Base-by-base conservation (phyloP, 108 stramenopile genomes). In the Bacterosira constricta region DNA sequence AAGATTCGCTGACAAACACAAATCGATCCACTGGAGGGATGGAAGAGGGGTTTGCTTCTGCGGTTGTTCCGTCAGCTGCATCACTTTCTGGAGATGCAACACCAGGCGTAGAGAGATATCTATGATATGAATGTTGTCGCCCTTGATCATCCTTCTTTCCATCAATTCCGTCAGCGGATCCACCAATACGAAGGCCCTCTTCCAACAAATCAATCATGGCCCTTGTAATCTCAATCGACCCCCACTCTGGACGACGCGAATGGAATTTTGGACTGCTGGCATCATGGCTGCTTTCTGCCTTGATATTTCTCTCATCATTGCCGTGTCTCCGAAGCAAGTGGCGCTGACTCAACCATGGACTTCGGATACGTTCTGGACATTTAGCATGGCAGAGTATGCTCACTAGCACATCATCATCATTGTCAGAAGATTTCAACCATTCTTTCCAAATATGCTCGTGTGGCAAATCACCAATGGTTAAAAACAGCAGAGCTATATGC, bases 201-300 rank as follows among this genome's bases (percentile, higher is more conserved):
- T 89, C 73, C 49, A 93, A 61, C 57, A 96, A 76, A 73, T 93
- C 92, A 56, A 96, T 71, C 95, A 96, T 96, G 51, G 90, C 92
- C 59, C 86, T 66, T 15, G 95, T 94, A 45, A 94, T 91, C 72
- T 96, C 91, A n/a, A 96, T 66, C n/a, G 90, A 90, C 52, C 95
- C 95, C 95, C 95, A 96, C 12, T 87, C 81, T 4, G 95, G 95
- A 30, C 76, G 67, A 63, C 86, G 73, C 2, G 92, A 64, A 53
- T 83, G 69, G 64, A 69, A 86, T 31, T 27, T 23, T 51, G n/a
- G n/a, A 8, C 64, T 50, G 42, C 10, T 17, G 35, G 6, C 20
- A 31, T 31, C 30, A 15, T 32, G 9, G 1, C 20, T 32, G 12
- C n/a, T 30, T 15, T 47, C 39, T 9, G n/a, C 50, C 9, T 76